Evolutionary conservation across 225 moss, liverwort and hornwort species (phyloP), one percentile per base, ranked within the genome.

Genomic region (Bryum argenteum): DNA sequence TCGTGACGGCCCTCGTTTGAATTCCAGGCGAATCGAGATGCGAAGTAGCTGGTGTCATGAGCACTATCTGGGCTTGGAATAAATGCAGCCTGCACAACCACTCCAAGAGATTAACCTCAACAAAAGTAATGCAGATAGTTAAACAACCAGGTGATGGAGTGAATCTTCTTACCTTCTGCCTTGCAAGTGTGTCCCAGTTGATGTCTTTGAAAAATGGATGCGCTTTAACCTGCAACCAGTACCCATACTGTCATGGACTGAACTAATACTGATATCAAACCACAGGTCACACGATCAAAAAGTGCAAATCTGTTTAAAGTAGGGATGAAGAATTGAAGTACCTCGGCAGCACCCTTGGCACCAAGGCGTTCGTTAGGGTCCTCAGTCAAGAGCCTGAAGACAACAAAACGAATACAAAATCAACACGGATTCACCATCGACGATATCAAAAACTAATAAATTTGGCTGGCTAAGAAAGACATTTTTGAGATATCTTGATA

Each of bases 131-230:
- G 51, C 1, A 48, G 61, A 66, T 33, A 33, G 33, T 33, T 33
- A 6, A 3, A 33, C 33, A 70, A 66, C 21, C 50, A 74, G 16
- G 58, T 37, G 58, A 22, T 45, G n/a, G 33, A 61, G 28, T 2
- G 63, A 39, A 11, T 19, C 45, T 16, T 65, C 65, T 26, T 44
- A 84, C 93, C 88, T 97, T 97, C 53, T 97, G 96, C 57, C 96
- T 84, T 28, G 96, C 96, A 66, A 97, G 83, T 38, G 93, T 97
- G 66, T 97, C 96, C 96, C 93, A 92, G 65, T 94, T 94, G 65
- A 97, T 88, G 62, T 94, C 79, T 75, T 97, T 97, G 78, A 97
- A 97, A 64, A 97, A 94, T 8, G 89, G 81, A 66, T 97, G 94
- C 37, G 86, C 91, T 81, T 94, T 97, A 40, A 97, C 96, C 96